phyloP scores from a whole-genome alignment of 805 yeast genomes.

The Pichia insulana region DNA sequence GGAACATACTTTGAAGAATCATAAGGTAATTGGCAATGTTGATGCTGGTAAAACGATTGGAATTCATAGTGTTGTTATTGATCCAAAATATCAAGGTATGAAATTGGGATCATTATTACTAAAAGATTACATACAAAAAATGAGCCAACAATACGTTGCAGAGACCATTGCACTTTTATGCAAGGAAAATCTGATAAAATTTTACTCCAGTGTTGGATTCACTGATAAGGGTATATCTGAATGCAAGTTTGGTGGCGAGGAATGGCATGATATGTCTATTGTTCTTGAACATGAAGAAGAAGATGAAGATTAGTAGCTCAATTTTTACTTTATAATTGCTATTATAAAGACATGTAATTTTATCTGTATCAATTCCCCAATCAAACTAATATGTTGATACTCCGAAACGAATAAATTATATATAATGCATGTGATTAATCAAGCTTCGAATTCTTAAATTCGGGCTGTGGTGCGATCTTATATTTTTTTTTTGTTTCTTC shows the following conservation, averaged over 20 bases:
- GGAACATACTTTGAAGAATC: slow-evolving; percentile 15
- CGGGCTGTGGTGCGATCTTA: too few relatives aligned
- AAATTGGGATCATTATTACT: slow-evolving; percentile 76
- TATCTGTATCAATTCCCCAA: too few relatives aligned
- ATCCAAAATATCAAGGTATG: slow-evolving; percentile 69
- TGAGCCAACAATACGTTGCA: slow-evolving; percentile 81
- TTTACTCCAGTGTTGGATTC: slow-evolving; percentile 80
- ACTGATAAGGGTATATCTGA: slow-evolving; percentile 55
- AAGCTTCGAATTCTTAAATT: too few relatives aligned
- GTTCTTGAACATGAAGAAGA: slow-evolving; percentile 37
- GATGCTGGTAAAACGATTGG: slow-evolving; percentile 72
- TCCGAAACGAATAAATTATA: too few relatives aligned
- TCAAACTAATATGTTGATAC: too few relatives aligned
- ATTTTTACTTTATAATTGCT: background rate
- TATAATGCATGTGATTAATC: too few relatives aligned
- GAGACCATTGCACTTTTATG: slow-evolving; percentile 68
- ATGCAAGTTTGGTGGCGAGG: slow-evolving; percentile 47
- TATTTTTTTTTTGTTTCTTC: too few relatives aligned
- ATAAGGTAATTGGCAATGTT: slow-evolving; percentile 46
- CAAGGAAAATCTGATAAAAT: slow-evolving; percentile 58
- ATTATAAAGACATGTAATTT: background rate
- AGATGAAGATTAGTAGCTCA: slow-evolving; percentile 24
- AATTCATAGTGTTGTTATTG: slow-evolving; percentile 72
- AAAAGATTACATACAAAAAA: slow-evolving; percentile 84
- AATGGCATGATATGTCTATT: slow-evolving; percentile 51